Evolutionary conservation across 2,329 filamentous ascomycete genomes (phyloP).

Genomic region (Penicillium vulpinum): DNA sequence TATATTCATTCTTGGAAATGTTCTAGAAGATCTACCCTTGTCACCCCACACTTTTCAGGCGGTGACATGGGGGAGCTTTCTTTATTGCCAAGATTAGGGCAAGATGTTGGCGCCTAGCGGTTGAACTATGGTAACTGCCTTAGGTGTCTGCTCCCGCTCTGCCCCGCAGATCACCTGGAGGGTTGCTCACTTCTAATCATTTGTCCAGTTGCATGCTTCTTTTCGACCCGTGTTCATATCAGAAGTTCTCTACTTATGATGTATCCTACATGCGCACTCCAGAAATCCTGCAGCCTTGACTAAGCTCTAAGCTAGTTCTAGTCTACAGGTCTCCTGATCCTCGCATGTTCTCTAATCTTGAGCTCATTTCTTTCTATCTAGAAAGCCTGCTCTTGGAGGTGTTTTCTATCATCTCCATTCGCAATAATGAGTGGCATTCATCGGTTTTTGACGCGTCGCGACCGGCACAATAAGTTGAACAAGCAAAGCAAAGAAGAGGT

Average conservation of each 20-base stretch:
- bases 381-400: background rate
- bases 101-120: background rate
- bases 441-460: slow-evolving; percentile 43
- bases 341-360: slow-evolving; percentile 26
- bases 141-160: slow-evolving; percentile 1
- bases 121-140: too few species aligned
- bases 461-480: slow-evolving; percentile 32
- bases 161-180: slow-evolving; percentile 21
- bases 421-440: slow-evolving; percentile 44
- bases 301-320: slow-evolving; percentile 16
- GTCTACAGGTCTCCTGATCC: slow-evolving; percentile 11
- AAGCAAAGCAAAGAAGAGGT: slow-evolving; percentile 40
- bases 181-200: slow-evolving; percentile 2
- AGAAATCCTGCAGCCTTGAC: slow-evolving; percentile 32
- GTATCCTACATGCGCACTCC: slow-evolving; percentile 19
- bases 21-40: background rate
- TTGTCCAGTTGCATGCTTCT: background rate
- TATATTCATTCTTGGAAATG: background rate
- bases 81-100: background rate
- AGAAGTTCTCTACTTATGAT: slow-evolving; percentile 27
- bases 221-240: slow-evolving; percentile 13
- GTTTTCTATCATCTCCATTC: background rate
- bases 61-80: background rate
- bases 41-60: background rate
- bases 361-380: slow-evolving; percentile 6